Evolutionary conservation across 208 protist species (phyloP).

Genomic region (Leishmania tropica): DNA sequence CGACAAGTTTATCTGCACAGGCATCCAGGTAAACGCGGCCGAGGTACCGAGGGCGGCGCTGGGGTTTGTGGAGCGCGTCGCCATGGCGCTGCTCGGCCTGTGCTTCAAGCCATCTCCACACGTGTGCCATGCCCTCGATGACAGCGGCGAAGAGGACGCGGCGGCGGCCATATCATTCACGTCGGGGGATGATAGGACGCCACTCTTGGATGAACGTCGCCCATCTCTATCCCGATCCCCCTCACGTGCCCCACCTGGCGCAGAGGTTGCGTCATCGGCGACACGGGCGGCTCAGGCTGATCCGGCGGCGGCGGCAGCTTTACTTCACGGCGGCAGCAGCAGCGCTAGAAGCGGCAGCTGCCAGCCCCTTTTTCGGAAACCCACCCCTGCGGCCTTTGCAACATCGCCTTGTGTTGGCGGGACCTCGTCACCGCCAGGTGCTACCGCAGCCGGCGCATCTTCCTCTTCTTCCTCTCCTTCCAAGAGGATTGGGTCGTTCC

Average conservation of each 20-base stretch:
- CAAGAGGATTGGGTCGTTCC: background rate
- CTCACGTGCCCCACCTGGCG: background rate
- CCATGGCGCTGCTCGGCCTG: slow-evolving; percentile 15
- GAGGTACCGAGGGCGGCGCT: slow-evolving; percentile 30
- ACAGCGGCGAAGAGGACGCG: slow-evolving; percentile 4
- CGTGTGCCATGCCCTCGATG: background rate
- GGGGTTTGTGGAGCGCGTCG: slow-evolving; percentile 24
- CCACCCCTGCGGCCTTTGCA: background rate
- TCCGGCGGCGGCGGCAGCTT: background rate
- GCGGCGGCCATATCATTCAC: no score
- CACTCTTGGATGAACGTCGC: background rate
- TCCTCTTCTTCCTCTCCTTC: background rate
- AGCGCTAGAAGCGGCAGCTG: background rate
- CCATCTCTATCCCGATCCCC: background rate
- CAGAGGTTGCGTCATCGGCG: background rate
- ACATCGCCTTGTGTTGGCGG: background rate
- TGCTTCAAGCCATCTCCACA: slow-evolving; percentile 26
- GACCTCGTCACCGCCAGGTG: background rate
- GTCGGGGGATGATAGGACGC: background rate
- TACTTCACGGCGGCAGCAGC: background rate
- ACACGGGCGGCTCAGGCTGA: background rate
- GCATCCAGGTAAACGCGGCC: slow-evolving; percentile 32
- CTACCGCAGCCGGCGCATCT: background rate
- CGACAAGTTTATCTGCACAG: slow-evolving; percentile 32
- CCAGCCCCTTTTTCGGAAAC: background rate